A percentile compares a stretch with the other conserved stretches of the same genome.
Conservation (phyloP, 2,329 filamentous ascomycete species). For the Aspergillus ustus region DNA sequence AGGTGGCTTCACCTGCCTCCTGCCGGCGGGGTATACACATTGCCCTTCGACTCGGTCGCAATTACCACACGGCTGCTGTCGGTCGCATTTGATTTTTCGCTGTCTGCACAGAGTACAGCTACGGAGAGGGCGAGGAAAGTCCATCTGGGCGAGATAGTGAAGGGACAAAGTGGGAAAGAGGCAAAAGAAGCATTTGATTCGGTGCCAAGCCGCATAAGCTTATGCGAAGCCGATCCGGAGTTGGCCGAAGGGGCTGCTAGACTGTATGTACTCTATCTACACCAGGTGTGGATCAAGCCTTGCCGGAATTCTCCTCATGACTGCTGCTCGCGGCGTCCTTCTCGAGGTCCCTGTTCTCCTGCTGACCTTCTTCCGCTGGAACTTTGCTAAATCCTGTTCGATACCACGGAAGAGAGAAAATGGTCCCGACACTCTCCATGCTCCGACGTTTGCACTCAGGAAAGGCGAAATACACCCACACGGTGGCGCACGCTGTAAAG, state of each 20-base stretch:
- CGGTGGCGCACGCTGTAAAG: constrained; percentile 20
- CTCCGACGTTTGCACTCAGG: constrained; percentile 25
- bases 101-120: constrained; percentile 42
- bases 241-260: background rate
- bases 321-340: background rate
- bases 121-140: constrained; percentile 1
- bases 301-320: constrained; percentile 5
- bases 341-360: background rate
- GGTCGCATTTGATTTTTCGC: constrained; percentile 51
- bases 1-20: no score
- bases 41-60: constrained; percentile 44
- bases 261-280: background rate
- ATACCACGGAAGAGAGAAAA: constrained; percentile 25
- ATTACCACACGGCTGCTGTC: constrained; percentile 47
- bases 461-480: constrained; percentile 25
- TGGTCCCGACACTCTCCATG: constrained; percentile 20
- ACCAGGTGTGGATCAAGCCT: background rate
- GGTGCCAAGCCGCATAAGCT: constrained; percentile 16
- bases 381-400: constrained; percentile 19
- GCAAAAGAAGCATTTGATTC: background rate
- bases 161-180: background rate
- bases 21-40: constrained; percentile 46
- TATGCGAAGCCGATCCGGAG: constrained; percentile 17
- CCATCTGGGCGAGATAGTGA: background rate
- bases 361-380: background rate